phyloP scores from a whole-genome alignment of 257 asterid species.

The Leptodermis oblonga region DNA sequence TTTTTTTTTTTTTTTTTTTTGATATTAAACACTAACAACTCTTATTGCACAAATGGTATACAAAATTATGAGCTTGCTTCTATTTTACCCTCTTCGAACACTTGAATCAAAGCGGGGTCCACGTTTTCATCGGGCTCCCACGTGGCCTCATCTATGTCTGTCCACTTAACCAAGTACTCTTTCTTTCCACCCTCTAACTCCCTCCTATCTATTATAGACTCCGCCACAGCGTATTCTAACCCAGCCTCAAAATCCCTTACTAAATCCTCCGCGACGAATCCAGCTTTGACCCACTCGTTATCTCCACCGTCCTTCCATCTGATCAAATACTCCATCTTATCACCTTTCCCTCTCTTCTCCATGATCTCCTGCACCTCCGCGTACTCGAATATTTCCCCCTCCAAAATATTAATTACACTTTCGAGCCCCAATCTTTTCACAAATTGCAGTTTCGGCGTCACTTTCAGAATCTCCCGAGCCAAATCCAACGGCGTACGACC shows the following conservation, averaged over 20 bases:
- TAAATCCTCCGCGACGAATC: conserved; percentile 61
- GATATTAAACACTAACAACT: no score
- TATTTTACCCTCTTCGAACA: conserved; percentile 35
- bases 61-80: conserved; percentile 7
- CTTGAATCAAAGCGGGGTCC: conserved; percentile 55
- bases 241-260: conserved; percentile 80
- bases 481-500: conserved; percentile 68
- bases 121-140: conserved; percentile 95
- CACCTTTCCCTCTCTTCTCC: conserved; percentile 85
- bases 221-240: conserved; percentile 86
- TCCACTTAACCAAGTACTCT: conserved; percentile 86
- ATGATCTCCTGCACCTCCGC: conserved; percentile 75
- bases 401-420: conserved; percentile 50
- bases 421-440: conserved; percentile 80
- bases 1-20: no score
- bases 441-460: conserved; percentile 75
- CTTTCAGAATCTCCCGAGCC: conserved; percentile 60
- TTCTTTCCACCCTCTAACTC: conserved; percentile 43
- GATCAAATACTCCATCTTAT: conserved; percentile 66
- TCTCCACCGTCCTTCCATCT: conserved; percentile 82
- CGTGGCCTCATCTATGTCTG: conserved; percentile 74
- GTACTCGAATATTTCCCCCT: conserved; percentile 70
- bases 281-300: conserved; percentile 81
- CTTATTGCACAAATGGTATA: neutral
- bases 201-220: conserved; percentile 50